These are phyloP conservation scores for Helotiales sp. DNA, from an alignment of 2,329 filamentous ascomycete species.

Conservation along the genomic window DNA sequence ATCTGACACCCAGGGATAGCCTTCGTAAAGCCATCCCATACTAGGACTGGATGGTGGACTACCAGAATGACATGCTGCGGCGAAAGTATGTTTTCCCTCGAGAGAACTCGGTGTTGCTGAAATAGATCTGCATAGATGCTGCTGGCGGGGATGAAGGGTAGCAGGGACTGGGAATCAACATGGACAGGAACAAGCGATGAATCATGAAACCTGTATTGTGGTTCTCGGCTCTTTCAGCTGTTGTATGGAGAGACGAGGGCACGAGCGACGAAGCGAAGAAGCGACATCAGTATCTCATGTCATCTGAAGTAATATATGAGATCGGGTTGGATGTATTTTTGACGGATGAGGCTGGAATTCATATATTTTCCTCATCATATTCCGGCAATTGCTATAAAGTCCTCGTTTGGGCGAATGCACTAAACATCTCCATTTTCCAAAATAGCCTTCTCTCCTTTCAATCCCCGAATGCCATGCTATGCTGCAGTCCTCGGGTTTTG, in stretches of 20 bases:
- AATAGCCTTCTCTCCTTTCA: background rate
- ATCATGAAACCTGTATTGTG: background rate
- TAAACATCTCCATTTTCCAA: background rate
- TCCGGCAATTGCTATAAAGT: too few species aligned
- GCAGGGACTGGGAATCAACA: background rate
- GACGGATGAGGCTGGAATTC: background rate
- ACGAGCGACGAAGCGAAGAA: background rate
- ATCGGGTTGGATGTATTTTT: background rate
- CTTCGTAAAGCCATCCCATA: background rate
- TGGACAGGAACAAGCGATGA: background rate
- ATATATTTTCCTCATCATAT: background rate
- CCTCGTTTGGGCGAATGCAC: background rate
- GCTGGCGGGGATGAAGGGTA: background rate
- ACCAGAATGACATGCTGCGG: background rate
- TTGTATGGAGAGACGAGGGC: background rate
- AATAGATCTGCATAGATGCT: background rate
- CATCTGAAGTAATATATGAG: background rate
- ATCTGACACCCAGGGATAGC: background rate
- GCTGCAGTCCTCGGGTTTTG: too few species aligned
- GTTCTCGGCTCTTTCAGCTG: background rate
- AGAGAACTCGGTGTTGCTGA: background rate
- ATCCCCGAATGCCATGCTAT: too few species aligned
- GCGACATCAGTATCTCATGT: background rate
- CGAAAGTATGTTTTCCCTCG: background rate
- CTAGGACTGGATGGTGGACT: background rate